Evolutionary conservation across 495 filamentous ascomycete species (phyloP).

Genomic region (Tuber brumale): DNA sequence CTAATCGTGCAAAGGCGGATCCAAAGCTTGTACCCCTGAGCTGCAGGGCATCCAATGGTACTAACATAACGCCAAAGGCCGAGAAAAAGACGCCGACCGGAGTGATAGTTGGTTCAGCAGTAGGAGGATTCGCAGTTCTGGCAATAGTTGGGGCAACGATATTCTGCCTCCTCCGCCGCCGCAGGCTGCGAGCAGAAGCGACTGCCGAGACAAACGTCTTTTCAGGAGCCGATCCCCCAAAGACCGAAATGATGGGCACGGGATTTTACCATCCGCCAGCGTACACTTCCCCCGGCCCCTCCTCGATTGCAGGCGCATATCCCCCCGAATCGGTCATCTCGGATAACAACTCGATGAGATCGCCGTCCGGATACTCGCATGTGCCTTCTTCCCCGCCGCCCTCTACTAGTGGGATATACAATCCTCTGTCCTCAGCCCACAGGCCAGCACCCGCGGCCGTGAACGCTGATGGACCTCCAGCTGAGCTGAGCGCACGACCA

Average conservation of each 20-base stretch:
- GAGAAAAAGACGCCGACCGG: constrained; percentile 12
- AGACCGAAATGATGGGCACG: neutral
- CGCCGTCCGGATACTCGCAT: neutral
- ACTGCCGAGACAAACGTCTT: neutral
- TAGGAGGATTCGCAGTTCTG: constrained; percentile 25
- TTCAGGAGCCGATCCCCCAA: constrained; percentile 1
- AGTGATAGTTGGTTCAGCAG: constrained; percentile 29
- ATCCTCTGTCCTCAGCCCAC: neutral
- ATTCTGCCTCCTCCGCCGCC: constrained; percentile 26
- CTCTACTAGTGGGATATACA: neutral
- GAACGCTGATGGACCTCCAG: neutral
- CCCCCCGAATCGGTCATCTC: neutral
- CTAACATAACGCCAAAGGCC: neutral
- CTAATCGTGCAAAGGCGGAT: constrained; percentile 2
- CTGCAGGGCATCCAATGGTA: neutral
- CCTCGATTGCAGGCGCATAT: neutral
- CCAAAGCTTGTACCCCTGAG: constrained; percentile 12
- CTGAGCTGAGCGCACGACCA: neutral
- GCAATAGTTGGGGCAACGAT: constrained; percentile 10
- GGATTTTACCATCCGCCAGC: neutral
- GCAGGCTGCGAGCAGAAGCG: neutral
- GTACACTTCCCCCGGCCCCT: neutral
- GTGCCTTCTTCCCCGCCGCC: neutral
- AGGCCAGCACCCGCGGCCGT: neutral
- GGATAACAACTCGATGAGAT: constrained; percentile 3